phyloP scores from a whole-genome alignment of 1,284 basidiomycete genomes.

The Cronartium quercuum region DNA sequence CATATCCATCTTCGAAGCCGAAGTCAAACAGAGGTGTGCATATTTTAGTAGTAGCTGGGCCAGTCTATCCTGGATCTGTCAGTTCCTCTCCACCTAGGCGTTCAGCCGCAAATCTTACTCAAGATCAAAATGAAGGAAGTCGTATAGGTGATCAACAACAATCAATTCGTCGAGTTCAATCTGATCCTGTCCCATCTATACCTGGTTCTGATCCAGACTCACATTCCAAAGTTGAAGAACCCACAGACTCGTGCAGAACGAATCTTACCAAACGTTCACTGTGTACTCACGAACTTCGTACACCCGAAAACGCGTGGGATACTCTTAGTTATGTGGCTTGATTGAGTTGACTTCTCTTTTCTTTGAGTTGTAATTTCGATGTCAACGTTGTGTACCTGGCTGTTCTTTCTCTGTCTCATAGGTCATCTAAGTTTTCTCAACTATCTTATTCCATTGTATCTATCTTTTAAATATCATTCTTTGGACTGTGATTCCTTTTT shows the following conservation, averaged over 20 bases:
- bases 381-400: too few relatives aligned
- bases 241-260: neutral
- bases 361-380: too few relatives aligned
- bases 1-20: neutral
- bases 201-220: neutral
- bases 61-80: neutral
- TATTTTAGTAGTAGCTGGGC: neutral
- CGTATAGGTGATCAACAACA: neutral
- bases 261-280: neutral
- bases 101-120: neutral
- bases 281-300: neutral
- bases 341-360: neutral
- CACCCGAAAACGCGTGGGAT: neutral
- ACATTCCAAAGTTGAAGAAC: neutral
- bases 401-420: too few relatives aligned
- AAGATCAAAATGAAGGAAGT: neutral
- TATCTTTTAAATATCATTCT: too few relatives aligned
- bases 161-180: neutral
- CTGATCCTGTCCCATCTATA: neutral
- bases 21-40: neutral
- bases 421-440: too few relatives aligned
- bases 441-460: too few relatives aligned
- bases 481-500: too few relatives aligned
- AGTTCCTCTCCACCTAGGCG: neutral
- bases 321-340: neutral